A percentile compares a stretch with the other conserved stretches of the same genome.
phyloP scores from a whole-genome alignment of 305 asterid genomes.

The Striga hermonthica region DNA sequence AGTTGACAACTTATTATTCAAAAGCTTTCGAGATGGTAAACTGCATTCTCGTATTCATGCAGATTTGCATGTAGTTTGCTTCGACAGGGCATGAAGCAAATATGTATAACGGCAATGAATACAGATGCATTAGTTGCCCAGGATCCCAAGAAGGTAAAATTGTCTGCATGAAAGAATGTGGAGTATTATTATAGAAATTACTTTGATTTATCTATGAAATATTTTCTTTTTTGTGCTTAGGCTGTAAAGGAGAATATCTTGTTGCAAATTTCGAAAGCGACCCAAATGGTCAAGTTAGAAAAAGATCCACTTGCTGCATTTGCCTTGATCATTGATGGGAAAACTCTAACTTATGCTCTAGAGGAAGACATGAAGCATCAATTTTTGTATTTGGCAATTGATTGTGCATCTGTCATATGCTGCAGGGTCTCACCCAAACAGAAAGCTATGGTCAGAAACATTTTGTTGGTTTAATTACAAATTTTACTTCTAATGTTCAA shows the following conservation, averaged over 20 bases:
- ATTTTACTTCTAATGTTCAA: no score
- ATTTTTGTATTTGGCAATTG: slow-evolving; percentile 49
- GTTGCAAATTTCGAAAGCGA: slow-evolving; percentile 38
- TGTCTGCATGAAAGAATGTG: slow-evolving; percentile 9
- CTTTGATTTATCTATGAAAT: slow-evolving; percentile 23
- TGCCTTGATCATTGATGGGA: slow-evolving; percentile 64
- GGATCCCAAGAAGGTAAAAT: slow-evolving; percentile 42
- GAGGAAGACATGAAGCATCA: slow-evolving; percentile 47
- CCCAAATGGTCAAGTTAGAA: slow-evolving; percentile 33
- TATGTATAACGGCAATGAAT: slow-evolving; percentile 41
- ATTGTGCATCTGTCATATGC: slow-evolving; percentile 63
- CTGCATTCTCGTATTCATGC: slow-evolving; percentile 28
- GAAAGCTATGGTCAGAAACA: slow-evolving; percentile 50
- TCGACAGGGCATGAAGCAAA: slow-evolving; percentile 57
- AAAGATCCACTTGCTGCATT: slow-evolving; percentile 44
- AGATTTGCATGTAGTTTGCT: slow-evolving; percentile 65
- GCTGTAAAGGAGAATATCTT: slow-evolving; percentile 44
- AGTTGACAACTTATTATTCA: slow-evolving; percentile 20
- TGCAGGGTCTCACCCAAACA: slow-evolving; percentile 68
- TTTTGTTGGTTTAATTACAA: not conserved
- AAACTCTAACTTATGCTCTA: slow-evolving; percentile 46
- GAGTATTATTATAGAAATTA: slow-evolving; percentile 18
- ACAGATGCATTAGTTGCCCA: slow-evolving; percentile 47
- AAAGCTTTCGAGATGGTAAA: slow-evolving; percentile 26
- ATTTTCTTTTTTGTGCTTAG: slow-evolving; percentile 32